Percentiles rank a stretch among this genome's conserved stretches.
phyloP scores from a whole-genome alignment of 345 rosid genomes.

The Bretschneidera sinensis region DNA sequence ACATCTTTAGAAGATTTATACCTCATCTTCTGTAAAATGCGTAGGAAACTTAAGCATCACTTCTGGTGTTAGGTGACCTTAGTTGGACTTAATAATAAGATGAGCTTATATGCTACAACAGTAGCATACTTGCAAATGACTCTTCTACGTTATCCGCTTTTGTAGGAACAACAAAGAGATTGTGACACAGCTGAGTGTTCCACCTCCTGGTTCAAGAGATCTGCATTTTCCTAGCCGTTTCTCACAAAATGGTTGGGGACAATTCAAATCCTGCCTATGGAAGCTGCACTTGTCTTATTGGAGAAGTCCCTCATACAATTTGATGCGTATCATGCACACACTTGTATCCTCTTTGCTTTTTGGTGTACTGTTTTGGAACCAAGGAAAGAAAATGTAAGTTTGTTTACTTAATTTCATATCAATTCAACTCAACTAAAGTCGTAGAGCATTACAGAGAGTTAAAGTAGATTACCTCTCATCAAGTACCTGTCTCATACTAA shows the following conservation, averaged over 20 bases:
- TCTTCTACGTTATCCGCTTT: background rate
- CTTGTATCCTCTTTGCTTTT: conserved; percentile 40
- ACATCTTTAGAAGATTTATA: too few species aligned
- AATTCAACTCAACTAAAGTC: too few species aligned
- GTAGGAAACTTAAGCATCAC: too few species aligned
- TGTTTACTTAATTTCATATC: background rate
- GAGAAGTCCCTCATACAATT: conserved; percentile 78
- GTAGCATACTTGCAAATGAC: too few species aligned
- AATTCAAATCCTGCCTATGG: conserved; percentile 73
- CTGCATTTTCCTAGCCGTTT: conserved; percentile 49
- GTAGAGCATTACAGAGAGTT: too few species aligned
- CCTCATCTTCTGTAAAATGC: too few species aligned
- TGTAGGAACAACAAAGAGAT: conserved; percentile 44
- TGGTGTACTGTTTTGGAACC: conserved; percentile 65
- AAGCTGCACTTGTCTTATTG: conserved; percentile 74
- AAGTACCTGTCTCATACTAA: background rate
- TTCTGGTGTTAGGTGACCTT: too few species aligned
- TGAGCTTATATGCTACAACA: too few species aligned
- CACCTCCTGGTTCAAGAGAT: conserved; percentile 42
- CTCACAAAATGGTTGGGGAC: conserved; percentile 56
- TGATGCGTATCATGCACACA: conserved; percentile 38
- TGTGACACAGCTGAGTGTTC: conserved; percentile 42
- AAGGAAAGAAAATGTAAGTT: conserved; percentile 61
- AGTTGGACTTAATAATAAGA: too few species aligned
- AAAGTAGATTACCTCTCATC: background rate